These are phyloP conservation scores for Xylariaceae sp. DNA, from an alignment of 2,329 filamentous ascomycete species.

Conservation along the genomic window DNA sequence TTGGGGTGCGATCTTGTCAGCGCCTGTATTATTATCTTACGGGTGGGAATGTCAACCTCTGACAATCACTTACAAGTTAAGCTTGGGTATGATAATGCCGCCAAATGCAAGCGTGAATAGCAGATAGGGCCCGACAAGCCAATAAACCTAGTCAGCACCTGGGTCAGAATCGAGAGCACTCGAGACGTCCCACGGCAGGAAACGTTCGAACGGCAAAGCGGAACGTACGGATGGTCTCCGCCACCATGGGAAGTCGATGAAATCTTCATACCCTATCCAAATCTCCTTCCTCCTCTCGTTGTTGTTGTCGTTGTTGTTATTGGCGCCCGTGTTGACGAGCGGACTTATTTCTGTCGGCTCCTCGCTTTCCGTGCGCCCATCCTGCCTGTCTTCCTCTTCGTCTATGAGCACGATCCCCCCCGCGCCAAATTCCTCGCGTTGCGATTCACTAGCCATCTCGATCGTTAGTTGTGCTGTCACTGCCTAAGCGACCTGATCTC, in stretches of 20 bases:
- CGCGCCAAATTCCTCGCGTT: constrained; percentile 16
- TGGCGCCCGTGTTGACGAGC: constrained; percentile 41
- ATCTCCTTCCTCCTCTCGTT: constrained; percentile 29
- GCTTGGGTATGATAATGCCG: constrained; percentile 79
- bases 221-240: constrained; percentile 61
- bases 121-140: constrained; percentile 79
- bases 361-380: constrained; percentile 38
- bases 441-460: constrained; percentile 33
- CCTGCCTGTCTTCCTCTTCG: constrained; percentile 20
- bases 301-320: constrained; percentile 21
- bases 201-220: constrained; percentile 58
- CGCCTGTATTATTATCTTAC: not conserved
- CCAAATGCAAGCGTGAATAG: constrained; percentile 86
- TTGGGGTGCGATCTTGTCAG: constrained; percentile 33
- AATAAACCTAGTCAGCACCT: constrained; percentile 68
- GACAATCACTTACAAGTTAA: constrained; percentile 68
- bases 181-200: not conserved
- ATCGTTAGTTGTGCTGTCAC: not conserved
- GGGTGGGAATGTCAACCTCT: not conserved
- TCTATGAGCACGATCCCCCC: constrained; percentile 32
- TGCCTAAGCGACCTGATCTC: not conserved
- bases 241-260: constrained; percentile 64
- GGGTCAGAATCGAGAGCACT: constrained; percentile 29
- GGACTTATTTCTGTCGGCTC: constrained; percentile 41
- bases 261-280: constrained; percentile 61